A percentile compares a stretch with the other conserved stretches of the same genome.
Conservation (phyloP, 2,329 filamentous ascomycete species). For the Fusarium odoratissimum region DNA sequence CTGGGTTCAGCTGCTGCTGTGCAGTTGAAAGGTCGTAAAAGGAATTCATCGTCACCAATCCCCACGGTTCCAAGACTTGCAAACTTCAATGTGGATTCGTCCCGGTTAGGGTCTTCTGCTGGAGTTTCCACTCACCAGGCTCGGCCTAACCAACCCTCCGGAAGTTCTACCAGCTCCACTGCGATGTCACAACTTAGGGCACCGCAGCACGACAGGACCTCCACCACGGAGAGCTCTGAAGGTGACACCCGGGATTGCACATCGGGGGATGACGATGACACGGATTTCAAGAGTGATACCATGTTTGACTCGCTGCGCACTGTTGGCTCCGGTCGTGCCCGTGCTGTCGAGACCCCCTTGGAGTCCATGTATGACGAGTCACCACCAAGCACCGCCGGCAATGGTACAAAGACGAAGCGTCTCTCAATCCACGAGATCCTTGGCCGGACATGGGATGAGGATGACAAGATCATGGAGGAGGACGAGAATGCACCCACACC, state of each 20-base stretch:
- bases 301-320: slow-evolving; percentile 82
- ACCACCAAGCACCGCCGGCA: slow-evolving; percentile 68
- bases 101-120: slow-evolving; percentile 58
- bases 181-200: slow-evolving; percentile 54
- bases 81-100: slow-evolving; percentile 65
- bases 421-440: slow-evolving; percentile 70
- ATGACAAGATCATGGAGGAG: slow-evolving; percentile 70
- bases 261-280: slow-evolving; percentile 81
- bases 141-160: slow-evolving; percentile 57
- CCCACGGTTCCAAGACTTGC: slow-evolving; percentile 66
- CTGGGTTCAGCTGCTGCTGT: slow-evolving; percentile 43
- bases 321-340: slow-evolving; percentile 72
- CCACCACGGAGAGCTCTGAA: slow-evolving; percentile 77
- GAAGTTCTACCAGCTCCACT: slow-evolving; percentile 56
- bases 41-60: slow-evolving; percentile 66
- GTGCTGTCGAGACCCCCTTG: slow-evolving; percentile 75
- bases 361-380: slow-evolving; percentile 88
- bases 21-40: slow-evolving; percentile 49
- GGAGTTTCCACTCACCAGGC: slow-evolving; percentile 52
- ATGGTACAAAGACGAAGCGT: slow-evolving; percentile 64
- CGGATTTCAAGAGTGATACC: slow-evolving; percentile 82
- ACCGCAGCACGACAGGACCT: slow-evolving; percentile 54
- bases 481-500: slow-evolving; percentile 69
- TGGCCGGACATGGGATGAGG: slow-evolving; percentile 65
- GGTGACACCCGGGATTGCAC: slow-evolving; percentile 71